phyloP scores from a whole-genome alignment of 805 yeast species.

The Saturnispora zaruensis region DNA sequence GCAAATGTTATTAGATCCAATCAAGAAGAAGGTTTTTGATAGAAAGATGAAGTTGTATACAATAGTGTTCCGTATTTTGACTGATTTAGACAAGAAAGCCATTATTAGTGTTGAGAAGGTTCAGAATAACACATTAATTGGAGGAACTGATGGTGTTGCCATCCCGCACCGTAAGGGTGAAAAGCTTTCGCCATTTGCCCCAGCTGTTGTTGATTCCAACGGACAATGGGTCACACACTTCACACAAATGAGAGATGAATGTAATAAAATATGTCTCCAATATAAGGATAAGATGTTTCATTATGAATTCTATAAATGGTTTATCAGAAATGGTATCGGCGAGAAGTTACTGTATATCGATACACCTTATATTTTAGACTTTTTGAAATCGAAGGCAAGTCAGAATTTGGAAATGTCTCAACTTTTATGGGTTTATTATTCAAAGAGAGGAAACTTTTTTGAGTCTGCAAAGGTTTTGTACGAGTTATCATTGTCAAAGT shows the following conservation, averaged over 20 bases:
- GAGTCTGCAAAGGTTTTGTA: conserved; percentile 80
- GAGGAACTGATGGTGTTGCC: conserved; percentile 9
- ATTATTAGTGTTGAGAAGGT: conserved; percentile 32
- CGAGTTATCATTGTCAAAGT: conserved; percentile 64
- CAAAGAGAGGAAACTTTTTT: conserved; percentile 67
- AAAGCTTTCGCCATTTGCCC: conserved; percentile 4
- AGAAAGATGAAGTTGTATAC: conserved; percentile 56
- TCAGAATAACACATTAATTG: conserved; percentile 12
- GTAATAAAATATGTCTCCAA: conserved; percentile 66
- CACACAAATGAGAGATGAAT: conserved; percentile 54
- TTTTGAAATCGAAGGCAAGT: conserved; percentile 58
- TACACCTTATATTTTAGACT: conserved; percentile 72
- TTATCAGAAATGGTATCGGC: conserved; percentile 65
- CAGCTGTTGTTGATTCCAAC: conserved; percentile 23
- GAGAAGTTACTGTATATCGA: conserved; percentile 72
- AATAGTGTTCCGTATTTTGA: conserved; percentile 65
- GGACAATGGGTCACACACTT: conserved; percentile 39
- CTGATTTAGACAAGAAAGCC: conserved; percentile 60
- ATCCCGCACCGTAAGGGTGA: not conserved
- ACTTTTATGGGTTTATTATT: conserved; percentile 80
- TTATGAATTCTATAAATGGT: conserved; percentile 88
- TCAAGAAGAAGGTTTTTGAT: conserved; percentile 41
- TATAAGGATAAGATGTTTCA: conserved; percentile 83
- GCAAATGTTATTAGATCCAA: conserved; percentile 34
- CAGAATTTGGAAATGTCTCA: conserved; percentile 68